These are phyloP conservation scores for Rachicladosporium sp. DNA, from an alignment of 2,329 filamentous ascomycete genomes.

Conservation along the genomic window DNA sequence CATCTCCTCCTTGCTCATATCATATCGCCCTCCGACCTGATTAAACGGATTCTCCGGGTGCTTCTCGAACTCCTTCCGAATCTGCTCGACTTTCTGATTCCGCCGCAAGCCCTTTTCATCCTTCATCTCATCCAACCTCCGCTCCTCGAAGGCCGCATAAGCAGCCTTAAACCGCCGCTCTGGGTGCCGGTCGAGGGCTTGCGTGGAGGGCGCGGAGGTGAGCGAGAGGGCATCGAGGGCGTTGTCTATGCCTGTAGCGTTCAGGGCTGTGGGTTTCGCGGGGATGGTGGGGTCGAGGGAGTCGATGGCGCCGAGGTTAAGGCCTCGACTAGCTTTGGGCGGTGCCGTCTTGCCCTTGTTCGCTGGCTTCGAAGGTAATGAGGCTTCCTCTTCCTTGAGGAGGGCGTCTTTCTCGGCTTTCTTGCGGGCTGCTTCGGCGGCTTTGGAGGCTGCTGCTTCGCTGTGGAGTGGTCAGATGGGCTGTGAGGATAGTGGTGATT, in stretches of 20 bases:
- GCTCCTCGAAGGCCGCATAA: slow-evolving; percentile 69
- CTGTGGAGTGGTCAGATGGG: slow-evolving; percentile 32
- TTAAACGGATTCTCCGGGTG: slow-evolving; percentile 93
- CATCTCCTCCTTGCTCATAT: slow-evolving; percentile 68
- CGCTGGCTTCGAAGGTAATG: slow-evolving; percentile 42
- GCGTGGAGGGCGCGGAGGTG: slow-evolving; percentile 38
- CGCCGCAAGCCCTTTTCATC: slow-evolving; percentile 67
- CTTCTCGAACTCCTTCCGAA: slow-evolving; percentile 88
- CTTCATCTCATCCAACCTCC: slow-evolving; percentile 73
- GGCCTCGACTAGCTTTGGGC: slow-evolving; percentile 45
- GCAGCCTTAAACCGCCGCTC: slow-evolving; percentile 81
- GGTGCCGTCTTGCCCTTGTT: slow-evolving; percentile 46
- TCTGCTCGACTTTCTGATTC: slow-evolving; percentile 72
- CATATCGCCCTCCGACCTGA: slow-evolving; percentile 65
- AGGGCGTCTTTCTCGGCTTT: slow-evolving; percentile 86
- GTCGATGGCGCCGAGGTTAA: slow-evolving; percentile 67
- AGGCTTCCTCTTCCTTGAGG: slow-evolving; percentile 69
- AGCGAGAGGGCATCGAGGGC: slow-evolving; percentile 76
- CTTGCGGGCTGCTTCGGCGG: slow-evolving; percentile 68
- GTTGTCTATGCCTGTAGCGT: slow-evolving; percentile 83
- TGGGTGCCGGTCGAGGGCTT: slow-evolving; percentile 77
- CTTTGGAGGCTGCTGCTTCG: slow-evolving; percentile 73
- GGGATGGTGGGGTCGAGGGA: slow-evolving; percentile 26
- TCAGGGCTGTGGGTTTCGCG: slow-evolving; percentile 49
- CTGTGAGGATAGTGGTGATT: too few species aligned